Percentiles rank a stretch among this genome's conserved stretches.
Conservation (phyloP, 2,329 filamentous ascomycete species). For the Neofusicoccum sp. region DNA sequence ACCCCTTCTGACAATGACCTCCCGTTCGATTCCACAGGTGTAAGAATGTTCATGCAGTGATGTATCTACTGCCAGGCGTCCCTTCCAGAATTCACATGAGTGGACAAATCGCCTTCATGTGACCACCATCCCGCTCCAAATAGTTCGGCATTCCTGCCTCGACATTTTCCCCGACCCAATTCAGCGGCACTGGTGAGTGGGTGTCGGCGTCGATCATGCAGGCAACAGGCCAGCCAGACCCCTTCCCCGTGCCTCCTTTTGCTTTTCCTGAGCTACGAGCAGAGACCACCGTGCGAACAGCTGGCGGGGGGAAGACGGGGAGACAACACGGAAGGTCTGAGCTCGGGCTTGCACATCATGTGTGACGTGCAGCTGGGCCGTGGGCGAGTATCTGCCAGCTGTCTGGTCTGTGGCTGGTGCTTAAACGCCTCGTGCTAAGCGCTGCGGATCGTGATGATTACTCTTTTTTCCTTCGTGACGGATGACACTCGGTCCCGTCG, state of each 20-base stretch:
- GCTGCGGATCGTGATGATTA: neutral
- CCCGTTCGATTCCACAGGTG: too few species aligned
- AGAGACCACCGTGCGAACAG: slow-evolving; percentile 1
- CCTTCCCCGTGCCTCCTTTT: neutral
- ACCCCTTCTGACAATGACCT: too few species aligned
- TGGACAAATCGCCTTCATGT: too few species aligned
- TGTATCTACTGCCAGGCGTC: too few species aligned
- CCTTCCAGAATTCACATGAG: too few species aligned
- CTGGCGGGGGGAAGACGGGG: neutral
- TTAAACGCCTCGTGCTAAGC: neutral
- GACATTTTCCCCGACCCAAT: neutral
- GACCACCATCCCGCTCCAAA: neutral
- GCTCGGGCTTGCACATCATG: neutral
- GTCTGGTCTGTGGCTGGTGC: neutral
- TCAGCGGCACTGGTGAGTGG: neutral
- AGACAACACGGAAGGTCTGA: neutral
- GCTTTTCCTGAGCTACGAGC: neutral
- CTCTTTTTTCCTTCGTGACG: too few species aligned
- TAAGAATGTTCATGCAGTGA: too few species aligned
- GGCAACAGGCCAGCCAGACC: neutral
- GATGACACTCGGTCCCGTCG: too few species aligned
- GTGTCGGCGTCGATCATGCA: neutral
- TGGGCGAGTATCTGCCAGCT: neutral
- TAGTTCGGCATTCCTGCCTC: neutral
- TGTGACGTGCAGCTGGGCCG: slow-evolving; percentile 10